A percentile compares a stretch with the other conserved stretches of the same genome.
Conservation (phyloP, 148 eudicot species). For the Amaranthus cruentus region DNA sequence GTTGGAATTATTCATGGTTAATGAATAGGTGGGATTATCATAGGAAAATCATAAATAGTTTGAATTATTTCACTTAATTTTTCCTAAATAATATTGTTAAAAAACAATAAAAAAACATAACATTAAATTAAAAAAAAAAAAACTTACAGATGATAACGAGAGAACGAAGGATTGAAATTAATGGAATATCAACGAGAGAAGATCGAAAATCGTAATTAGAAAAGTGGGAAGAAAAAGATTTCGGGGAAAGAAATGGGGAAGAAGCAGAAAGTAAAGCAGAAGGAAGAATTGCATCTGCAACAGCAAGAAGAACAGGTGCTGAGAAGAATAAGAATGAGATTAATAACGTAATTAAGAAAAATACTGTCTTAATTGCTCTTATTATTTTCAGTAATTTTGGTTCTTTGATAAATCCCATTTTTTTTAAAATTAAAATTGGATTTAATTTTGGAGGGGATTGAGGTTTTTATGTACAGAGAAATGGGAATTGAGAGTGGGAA, state of each 20-base stretch:
- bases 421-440: not conserved
- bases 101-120: too few species aligned
- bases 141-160: constrained; percentile 39
- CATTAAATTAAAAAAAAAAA: not conserved
- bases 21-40: too few species aligned
- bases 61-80: too few species aligned
- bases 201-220: constrained; percentile 34
- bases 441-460: not conserved
- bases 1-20: too few species aligned
- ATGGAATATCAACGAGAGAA: constrained; percentile 41
- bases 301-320: constrained; percentile 38
- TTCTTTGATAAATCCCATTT: constrained; percentile 45
- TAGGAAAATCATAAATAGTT: too few species aligned
- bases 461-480: not conserved
- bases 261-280: constrained; percentile 40
- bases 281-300: constrained; percentile 38
- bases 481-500: not conserved
- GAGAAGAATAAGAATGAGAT: constrained; percentile 41
- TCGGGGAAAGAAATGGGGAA: constrained; percentile 17
- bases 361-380: constrained; percentile 39
- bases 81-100: too few species aligned
- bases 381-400: constrained; percentile 33
- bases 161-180: constrained; percentile 37
- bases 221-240: constrained; percentile 21
- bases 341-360: constrained; percentile 37